Percentiles rank a stretch among this genome's conserved stretches.
Evolutionary conservation across 495 filamentous ascomycete species (phyloP).

Genomic region (Aspergillus sclerotioniger): DNA sequence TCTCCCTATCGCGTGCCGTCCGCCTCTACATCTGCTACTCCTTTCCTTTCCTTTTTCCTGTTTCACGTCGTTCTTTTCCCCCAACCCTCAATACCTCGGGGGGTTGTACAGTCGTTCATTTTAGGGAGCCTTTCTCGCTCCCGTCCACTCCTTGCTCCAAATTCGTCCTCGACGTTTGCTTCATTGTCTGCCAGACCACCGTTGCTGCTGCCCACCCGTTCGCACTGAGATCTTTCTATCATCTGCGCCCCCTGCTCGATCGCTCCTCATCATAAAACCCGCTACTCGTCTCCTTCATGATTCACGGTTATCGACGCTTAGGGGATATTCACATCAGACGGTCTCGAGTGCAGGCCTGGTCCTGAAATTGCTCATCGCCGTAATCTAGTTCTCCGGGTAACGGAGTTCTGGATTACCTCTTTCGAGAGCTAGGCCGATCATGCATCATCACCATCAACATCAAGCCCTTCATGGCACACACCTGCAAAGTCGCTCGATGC

Average conservation of each 20-base stretch:
- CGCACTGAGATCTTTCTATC: not conserved
- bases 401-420: not conserved
- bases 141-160: constrained; percentile 34
- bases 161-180: constrained; percentile 5
- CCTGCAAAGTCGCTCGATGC: constrained; percentile 22
- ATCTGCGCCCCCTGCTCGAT: not conserved
- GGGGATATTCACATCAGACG: constrained; percentile 11
- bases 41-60: constrained; percentile 14
- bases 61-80: constrained; percentile 26
- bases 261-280: not conserved
- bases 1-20: not conserved
- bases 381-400: not conserved
- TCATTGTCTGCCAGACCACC: constrained; percentile 1
- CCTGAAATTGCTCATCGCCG: not conserved
- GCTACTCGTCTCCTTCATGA: not conserved
- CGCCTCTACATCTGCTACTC: constrained; percentile 1
- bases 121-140: constrained; percentile 21
- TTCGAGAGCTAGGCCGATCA: constrained; percentile 17
- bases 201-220: not conserved
- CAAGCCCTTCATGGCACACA: constrained; percentile 27
- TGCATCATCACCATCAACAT: constrained; percentile 29
- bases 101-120: constrained; percentile 26
- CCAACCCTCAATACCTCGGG: not conserved
- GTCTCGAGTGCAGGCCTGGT: constrained; percentile 3
- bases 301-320: constrained; percentile 14